Percentiles rank a stretch among this genome's conserved stretches.
These are phyloP conservation scores for Cercospora sp. DNA, from an alignment of 2,329 filamentous ascomycete species.

Conservation along the genomic window DNA sequence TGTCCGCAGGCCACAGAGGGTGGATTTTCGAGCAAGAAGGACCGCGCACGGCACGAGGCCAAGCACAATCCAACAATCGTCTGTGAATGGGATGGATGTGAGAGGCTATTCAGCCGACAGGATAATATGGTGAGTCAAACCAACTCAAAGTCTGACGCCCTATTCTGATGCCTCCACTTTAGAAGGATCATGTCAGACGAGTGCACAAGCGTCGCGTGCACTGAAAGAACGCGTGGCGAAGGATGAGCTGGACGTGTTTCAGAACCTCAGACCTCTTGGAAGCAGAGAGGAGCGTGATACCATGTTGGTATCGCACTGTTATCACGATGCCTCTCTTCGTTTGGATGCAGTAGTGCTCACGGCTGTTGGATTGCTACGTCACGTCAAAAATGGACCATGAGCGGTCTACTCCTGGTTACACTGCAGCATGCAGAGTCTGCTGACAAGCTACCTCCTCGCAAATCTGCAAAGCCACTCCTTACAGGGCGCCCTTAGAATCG, in stretches of 20 bases:
- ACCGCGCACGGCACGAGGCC: conserved; percentile 61
- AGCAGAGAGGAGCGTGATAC: background rate
- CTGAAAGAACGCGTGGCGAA: conserved; percentile 14
- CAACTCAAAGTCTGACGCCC: background rate
- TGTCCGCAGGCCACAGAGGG: conserved; percentile 59
- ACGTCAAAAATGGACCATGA: background rate
- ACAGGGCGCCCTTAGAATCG: background rate
- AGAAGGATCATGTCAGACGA: conserved; percentile 37
- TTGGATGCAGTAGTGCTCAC: conserved; percentile 2
- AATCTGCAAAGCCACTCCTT: background rate
- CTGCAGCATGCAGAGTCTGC: conserved; percentile 1
- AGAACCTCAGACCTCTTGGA: background rate
- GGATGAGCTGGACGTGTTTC: conserved; percentile 3
- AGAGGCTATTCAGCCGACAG: conserved; percentile 60
- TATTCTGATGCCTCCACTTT: conserved; percentile 15
- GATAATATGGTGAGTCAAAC: conserved; percentile 59
- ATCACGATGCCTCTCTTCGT: background rate
- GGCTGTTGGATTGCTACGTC: background rate
- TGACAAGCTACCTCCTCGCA: background rate
- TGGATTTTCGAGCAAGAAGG: conserved; percentile 65
- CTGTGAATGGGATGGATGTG: conserved; percentile 61
- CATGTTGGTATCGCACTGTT: conserved; percentile 4
- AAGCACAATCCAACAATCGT: conserved; percentile 61
- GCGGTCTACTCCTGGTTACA: background rate
- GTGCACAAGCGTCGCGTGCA: conserved; percentile 28